Evolutionary conservation across 257 asterid species (phyloP), one percentile per base, ranked within the genome.

Genomic region (Solanum paucissectum): DNA sequence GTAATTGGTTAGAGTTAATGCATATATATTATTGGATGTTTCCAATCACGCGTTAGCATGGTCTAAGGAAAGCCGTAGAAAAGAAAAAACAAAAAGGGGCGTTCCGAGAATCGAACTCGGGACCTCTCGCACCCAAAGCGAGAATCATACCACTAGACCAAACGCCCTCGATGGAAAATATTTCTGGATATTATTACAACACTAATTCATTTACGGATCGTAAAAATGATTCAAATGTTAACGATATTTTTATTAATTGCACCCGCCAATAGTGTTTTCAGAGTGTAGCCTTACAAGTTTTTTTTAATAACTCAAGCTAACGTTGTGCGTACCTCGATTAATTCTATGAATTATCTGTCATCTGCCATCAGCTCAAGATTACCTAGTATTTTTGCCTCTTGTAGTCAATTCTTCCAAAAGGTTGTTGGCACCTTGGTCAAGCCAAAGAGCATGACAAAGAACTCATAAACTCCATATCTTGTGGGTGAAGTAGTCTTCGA

Each of bases 121-220:
- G 96, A 92, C 97, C 96, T 93, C 95, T 91, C 93, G 96, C 95
- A 92, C 97, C 98, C 96, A 87, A 91, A 96, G 96, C 94, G 92
- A 92, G 98, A 94, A 93, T 94, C 96, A 93, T 95, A 92, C 95
- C 98, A 91, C 96, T 94, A 94, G 95, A 94, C 98, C 98, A 94
- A 95, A 91, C 94, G 93, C 95, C 95, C 98, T 44, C 21, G 3
- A 5, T 9, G 16, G 4, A 1, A 23, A 0, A 0, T 0, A 4
- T 7, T 2, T 36, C 21, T 72, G 12, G 2, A 16, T 2, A 71
- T 0, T 3, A 32, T 71, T 9, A 16, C 1, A 3, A 32, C 2
- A 29, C 0, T 4, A 1, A 12, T 32, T 32, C 4, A n/a, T n/a
- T 11, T 14, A 29, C 38, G 23, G 38, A 69, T 29, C 2, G 37